phyloP scores from a whole-genome alignment of 2,329 filamentous ascomycete genomes.

The Clonostachys sp. region DNA sequence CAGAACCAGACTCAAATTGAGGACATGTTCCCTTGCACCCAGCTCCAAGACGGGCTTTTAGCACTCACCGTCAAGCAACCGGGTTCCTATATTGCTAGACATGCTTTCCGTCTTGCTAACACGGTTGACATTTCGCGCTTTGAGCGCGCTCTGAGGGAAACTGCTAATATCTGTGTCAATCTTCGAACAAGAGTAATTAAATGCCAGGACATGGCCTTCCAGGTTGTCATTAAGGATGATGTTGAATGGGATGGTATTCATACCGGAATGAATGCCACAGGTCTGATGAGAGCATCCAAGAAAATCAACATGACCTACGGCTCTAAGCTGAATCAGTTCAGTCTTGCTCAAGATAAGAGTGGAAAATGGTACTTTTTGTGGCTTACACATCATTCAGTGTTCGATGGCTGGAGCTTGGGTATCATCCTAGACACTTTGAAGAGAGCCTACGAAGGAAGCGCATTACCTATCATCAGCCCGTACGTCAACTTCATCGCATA shows the following conservation, averaged over 20 bases:
- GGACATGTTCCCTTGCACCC: slow-evolving; percentile 33
- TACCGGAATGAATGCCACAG: neutral
- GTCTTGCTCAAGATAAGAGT: slow-evolving; percentile 4
- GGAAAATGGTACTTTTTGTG: neutral
- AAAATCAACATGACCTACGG: slow-evolving; percentile 3
- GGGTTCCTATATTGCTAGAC: slow-evolving; percentile 28
- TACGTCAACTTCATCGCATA: slow-evolving; percentile 37
- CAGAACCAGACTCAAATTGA: slow-evolving; percentile 1
- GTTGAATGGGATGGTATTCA: slow-evolving; percentile 1
- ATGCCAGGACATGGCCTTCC: neutral
- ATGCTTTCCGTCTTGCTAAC: slow-evolving; percentile 11
- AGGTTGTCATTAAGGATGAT: neutral
- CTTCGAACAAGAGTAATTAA: slow-evolving; percentile 6
- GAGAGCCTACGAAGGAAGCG: neutral
- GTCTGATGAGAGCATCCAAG: neutral
- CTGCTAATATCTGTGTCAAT: slow-evolving; percentile 2
- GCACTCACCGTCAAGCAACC: slow-evolving; percentile 21
- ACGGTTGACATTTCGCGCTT: slow-evolving; percentile 12
- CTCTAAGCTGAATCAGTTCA: neutral
- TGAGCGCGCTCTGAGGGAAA: slow-evolving; percentile 16
- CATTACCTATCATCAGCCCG: slow-evolving; percentile 1
- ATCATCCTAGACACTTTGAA: slow-evolving; percentile 1
- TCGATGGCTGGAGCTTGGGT: slow-evolving; percentile 1
- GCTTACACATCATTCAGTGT: slow-evolving; percentile 3
- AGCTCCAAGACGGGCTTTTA: slow-evolving; percentile 33